These are phyloP conservation scores for Gnomoniopsis smithogilvyi DNA, from an alignment of 2,329 filamentous ascomycete genomes.

Conservation along the genomic window DNA sequence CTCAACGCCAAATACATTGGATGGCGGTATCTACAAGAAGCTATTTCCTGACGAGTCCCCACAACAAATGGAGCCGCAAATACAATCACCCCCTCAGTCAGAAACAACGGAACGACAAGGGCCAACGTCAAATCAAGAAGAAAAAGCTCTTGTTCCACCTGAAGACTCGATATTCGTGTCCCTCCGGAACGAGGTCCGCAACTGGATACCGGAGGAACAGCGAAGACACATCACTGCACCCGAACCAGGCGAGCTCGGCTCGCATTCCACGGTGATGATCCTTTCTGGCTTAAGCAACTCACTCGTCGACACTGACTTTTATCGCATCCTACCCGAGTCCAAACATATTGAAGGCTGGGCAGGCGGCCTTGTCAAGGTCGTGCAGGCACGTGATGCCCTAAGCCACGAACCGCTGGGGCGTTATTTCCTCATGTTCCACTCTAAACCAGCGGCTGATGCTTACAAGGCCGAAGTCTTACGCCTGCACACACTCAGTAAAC, in stretches of 20 bases:
- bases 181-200: conserved; percentile 16
- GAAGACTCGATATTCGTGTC: conserved; percentile 10
- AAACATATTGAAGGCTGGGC: conserved; percentile 67
- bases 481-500: conserved; percentile 37
- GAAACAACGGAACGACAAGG: not conserved
- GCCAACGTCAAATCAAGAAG: not conserved
- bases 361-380: conserved; percentile 58
- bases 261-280: conserved; percentile 40
- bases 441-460: conserved; percentile 51
- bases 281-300: conserved; percentile 56
- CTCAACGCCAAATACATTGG: not conserved
- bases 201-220: conserved; percentile 9
- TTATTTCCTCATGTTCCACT: conserved; percentile 70
- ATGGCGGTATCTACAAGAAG: not conserved
- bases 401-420: conserved; percentile 61
- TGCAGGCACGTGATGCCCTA: conserved; percentile 61
- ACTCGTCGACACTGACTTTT: conserved; percentile 67
- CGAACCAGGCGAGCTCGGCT: conserved; percentile 10
- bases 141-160: not conserved
- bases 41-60: conserved; percentile 13
- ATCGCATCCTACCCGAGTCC: conserved; percentile 60
- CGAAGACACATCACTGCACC: not conserved
- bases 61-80: not conserved
- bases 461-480: conserved; percentile 56
- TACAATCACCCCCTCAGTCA: not conserved